Evolutionary conservation across 1,284 basidiomycete genomes (phyloP), one percentile per base, ranked within the genome.

Genomic region (Fomes fomentarius): DNA sequence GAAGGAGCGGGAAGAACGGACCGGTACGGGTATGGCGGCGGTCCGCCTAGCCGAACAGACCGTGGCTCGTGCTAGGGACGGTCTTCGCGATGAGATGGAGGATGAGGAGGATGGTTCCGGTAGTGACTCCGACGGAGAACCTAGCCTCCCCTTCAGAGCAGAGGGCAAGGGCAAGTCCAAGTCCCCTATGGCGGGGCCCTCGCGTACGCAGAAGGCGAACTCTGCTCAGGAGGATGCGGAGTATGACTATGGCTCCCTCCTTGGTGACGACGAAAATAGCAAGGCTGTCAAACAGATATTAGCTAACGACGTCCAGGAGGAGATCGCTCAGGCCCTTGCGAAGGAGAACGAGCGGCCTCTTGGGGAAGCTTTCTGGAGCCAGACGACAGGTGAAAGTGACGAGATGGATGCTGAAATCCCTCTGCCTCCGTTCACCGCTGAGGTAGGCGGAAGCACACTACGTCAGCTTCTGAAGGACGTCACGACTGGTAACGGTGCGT

Each of bases 201-300:
- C 39, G 8, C 26, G 26, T 6, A 37, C 39, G 8, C 37, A 19
- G 22, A 44, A 34, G 45, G 21, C 24, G 7, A 46, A 24, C 19
- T 8, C 42, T 15, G 26, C 3, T 14, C 28, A 50, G 19, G 65
- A 72, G 9, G 38, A 76, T 31, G 67, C 71, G 14, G 71, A 75
- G 34, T 66, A 69, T 33, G 75, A 77, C 43, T 65, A 67, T 31
- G 61, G 73, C 54, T 67, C 71, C 48, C 63, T 81, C 22, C 70
- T 81, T 25, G 79, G 77, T 4, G 67, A 71, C 28, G 70, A 78
- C 52, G 69, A 69, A 14, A n/a, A n/a, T n/a, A 77, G 75, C 6
- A 71, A 77, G 50, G 72, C 71, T 9, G 72, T 81, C 15, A 67
- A 66, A 41, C 71, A 71, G 60, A 80, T 81, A 41, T 56, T 81